phyloP scores from a whole-genome alignment of 2,329 filamentous ascomycete genomes.

The Beauveria varroae region DNA sequence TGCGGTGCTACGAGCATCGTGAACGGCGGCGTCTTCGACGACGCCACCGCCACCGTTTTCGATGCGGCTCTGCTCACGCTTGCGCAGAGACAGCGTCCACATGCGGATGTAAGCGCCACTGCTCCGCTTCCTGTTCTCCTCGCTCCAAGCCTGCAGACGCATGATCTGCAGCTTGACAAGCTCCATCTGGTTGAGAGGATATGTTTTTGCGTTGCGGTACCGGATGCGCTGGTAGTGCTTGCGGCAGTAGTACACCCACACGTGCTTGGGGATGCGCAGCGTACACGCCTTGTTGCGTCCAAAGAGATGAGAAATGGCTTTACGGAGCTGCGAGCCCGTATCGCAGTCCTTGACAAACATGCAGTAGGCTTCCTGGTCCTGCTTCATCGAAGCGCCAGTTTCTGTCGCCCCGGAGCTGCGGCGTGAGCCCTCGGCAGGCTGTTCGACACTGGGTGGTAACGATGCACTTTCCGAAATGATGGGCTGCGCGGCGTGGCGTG shows the following conservation, averaged over 20 bases:
- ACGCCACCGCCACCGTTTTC: conserved; percentile 26
- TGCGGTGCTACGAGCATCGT: conserved; percentile 20
- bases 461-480: not conserved
- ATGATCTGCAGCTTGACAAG: conserved; percentile 56
- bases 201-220: conserved; percentile 57
- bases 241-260: conserved; percentile 72
- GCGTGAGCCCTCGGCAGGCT: not conserved
- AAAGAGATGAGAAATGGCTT: conserved; percentile 75
- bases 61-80: conserved; percentile 55
- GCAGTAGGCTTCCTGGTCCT: conserved; percentile 32
- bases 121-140: conserved; percentile 32
- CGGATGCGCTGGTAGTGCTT: conserved; percentile 75
- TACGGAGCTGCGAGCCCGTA: conserved; percentile 56
- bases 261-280: conserved; percentile 55
- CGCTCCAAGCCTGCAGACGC: conserved; percentile 56
- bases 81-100: conserved; percentile 57
- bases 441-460: not conserved
- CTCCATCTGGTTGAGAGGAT: conserved; percentile 55
- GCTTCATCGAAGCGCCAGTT: conserved; percentile 10
- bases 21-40: conserved; percentile 18
- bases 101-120: conserved; percentile 26
- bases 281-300: conserved; percentile 77
- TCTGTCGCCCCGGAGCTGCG: conserved; percentile 11
- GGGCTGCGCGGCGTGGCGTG: conserved; percentile 3
- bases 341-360: conserved; percentile 51